A percentile compares a stretch with the other conserved stretches of the same genome.
Evolutionary conservation across 1,139 yeast genomes (phyloP).

Genomic region (Pichia sp.): DNA sequence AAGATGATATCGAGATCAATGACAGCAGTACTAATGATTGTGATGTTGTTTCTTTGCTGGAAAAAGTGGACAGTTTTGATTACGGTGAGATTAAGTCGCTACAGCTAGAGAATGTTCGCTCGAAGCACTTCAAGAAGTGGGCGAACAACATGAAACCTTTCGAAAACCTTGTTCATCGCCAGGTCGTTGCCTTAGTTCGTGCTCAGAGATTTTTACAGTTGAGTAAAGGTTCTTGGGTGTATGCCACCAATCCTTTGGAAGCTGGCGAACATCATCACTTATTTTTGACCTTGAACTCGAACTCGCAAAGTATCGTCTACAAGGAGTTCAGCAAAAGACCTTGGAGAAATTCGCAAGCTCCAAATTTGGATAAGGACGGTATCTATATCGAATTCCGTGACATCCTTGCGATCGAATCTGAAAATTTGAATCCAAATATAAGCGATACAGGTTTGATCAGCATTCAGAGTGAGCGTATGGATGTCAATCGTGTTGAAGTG

Average conservation of each 20-base stretch:
- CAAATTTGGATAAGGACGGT: constrained; percentile 53
- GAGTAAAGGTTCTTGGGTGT: constrained; percentile 84
- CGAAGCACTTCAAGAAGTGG: constrained; percentile 36
- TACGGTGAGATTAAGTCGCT: constrained; percentile 51
- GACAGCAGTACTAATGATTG: background rate
- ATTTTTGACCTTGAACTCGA: constrained; percentile 68
- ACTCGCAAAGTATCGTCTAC: constrained; percentile 56
- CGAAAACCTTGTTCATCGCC: constrained; percentile 47
- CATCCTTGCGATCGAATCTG: constrained; percentile 42
- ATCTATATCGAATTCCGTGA: constrained; percentile 34
- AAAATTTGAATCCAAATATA: constrained; percentile 21
- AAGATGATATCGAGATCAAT: background rate
- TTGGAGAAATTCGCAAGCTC: constrained; percentile 30
- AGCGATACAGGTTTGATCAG: constrained; percentile 21
- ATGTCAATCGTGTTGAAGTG: constrained; percentile 29
- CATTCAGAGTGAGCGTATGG: constrained; percentile 26
- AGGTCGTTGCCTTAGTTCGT: constrained; percentile 69
- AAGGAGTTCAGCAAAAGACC: constrained; percentile 50
- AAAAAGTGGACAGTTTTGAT: constrained; percentile 40
- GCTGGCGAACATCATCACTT: constrained; percentile 34
- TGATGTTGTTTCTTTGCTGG: constrained; percentile 27
- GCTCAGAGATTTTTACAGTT: constrained; percentile 72
- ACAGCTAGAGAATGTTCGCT: constrained; percentile 48
- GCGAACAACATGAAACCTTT: constrained; percentile 37
- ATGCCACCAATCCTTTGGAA: constrained; percentile 57